These are phyloP conservation scores for Cairneyella variabilis DNA, from an alignment of 495 filamentous ascomycete species.

Conservation along the genomic window DNA sequence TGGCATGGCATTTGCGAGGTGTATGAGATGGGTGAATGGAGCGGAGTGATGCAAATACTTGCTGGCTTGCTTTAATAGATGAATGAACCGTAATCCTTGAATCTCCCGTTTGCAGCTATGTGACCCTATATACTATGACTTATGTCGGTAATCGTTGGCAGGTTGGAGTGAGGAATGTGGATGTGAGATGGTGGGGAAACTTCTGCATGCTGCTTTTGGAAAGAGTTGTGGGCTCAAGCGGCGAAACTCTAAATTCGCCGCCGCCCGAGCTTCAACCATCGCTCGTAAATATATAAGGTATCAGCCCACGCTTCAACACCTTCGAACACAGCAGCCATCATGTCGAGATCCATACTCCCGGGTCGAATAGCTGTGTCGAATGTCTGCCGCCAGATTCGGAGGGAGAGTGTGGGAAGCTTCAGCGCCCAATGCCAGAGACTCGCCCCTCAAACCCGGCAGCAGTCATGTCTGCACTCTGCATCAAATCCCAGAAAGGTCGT, in stretches of 20 bases:
- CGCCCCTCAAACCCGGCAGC: background rate
- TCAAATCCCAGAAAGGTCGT: background rate
- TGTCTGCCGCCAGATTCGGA: conserved; percentile 9
- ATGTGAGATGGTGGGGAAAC: background rate
- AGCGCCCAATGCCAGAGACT: conserved; percentile 10
- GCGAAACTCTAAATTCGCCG: too few relatives aligned
- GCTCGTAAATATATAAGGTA: background rate
- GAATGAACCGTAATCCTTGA: too few relatives aligned
- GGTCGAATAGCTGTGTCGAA: conserved; percentile 18
- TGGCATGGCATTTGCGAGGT: too few relatives aligned
- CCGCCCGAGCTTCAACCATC: background rate
- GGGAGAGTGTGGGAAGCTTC: background rate
- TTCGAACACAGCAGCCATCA: conserved; percentile 9
- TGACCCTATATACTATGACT: too few relatives aligned
- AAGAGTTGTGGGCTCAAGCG: too few relatives aligned
- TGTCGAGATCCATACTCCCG: conserved; percentile 21
- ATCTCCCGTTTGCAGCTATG: too few relatives aligned
- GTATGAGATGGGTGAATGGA: too few relatives aligned
- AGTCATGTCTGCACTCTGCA: conserved; percentile 1
- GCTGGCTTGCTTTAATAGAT: too few relatives aligned
- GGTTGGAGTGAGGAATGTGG: conserved; percentile 17
- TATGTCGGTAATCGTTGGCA: too few relatives aligned
- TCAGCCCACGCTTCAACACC: conserved; percentile 1
- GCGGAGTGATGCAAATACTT: too few relatives aligned
- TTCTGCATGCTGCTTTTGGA: too few relatives aligned